These are phyloP conservation scores for Thelonectria discophora DNA, from an alignment of 2,329 filamentous ascomycete genomes.

Conservation along the genomic window DNA sequence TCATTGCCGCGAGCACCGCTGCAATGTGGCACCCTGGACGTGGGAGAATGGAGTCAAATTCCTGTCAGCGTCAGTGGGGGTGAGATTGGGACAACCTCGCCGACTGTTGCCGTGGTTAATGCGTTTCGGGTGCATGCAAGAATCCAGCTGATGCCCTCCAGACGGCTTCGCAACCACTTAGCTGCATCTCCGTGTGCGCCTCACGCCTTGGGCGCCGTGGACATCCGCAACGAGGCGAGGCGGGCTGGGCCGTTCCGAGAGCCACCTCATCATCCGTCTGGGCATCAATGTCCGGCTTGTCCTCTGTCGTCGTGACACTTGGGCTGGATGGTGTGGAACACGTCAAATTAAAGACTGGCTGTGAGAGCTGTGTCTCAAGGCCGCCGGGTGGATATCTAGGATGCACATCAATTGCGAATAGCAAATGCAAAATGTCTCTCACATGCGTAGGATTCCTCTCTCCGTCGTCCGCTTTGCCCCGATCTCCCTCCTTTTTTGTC, in stretches of 20 bases:
- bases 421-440: conserved; percentile 26
- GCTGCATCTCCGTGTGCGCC: conserved; percentile 1
- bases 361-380: conserved; percentile 13
- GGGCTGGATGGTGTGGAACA: conserved; percentile 21
- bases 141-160: conserved; percentile 21
- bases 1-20: conserved; percentile 14
- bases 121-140: conserved; percentile 18
- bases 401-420: conserved; percentile 37
- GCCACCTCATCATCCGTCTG: conserved; percentile 9
- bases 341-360: conserved; percentile 35
- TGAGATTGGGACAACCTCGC: background rate
- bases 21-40: conserved; percentile 21
- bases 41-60: conserved; percentile 8
- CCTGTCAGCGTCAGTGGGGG: conserved; percentile 23
- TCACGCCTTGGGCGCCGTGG: background rate
- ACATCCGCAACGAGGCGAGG: background rate
- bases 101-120: conserved; percentile 7
- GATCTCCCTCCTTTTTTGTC: conserved; percentile 4
- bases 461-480: conserved; percentile 15
- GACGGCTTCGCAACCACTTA: conserved; percentile 11
- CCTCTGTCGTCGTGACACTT: conserved; percentile 1
- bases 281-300: background rate
- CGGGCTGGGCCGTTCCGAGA: background rate
- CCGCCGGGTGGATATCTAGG: conserved; percentile 40
- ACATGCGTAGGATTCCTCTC: conserved; percentile 8